These are phyloP conservation scores for Phytophthora hibernalis DNA, from an alignment of 352 stramenopile species.

Conservation along the genomic window DNA sequence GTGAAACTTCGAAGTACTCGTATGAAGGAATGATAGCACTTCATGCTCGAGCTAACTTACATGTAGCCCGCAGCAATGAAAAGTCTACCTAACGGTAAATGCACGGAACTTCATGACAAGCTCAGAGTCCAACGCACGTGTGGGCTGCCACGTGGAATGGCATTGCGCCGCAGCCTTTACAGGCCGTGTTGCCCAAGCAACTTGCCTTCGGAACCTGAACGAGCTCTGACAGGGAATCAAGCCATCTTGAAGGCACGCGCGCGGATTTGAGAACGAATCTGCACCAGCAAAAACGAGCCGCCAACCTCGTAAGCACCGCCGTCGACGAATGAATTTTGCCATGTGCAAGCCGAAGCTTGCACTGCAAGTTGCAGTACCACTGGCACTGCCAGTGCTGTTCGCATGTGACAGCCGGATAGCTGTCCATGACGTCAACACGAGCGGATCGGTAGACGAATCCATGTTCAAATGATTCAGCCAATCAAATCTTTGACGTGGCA, in stretches of 20 bases:
- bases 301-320: neutral
- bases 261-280: conserved; percentile 15
- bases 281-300: conserved; percentile 1
- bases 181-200: neutral
- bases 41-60: no score
- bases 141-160: neutral
- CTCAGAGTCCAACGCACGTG: neutral
- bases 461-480: neutral
- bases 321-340: neutral
- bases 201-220: neutral
- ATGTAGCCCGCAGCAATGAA: neutral
- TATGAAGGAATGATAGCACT: neutral
- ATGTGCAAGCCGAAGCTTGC: neutral
- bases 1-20: no score
- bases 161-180: neutral
- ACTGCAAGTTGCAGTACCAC: neutral
- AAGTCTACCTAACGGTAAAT: neutral
- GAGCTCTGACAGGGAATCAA: conserved; percentile 1
- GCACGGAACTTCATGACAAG: neutral
- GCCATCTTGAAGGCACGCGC: conserved; percentile 10
- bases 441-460: neutral
- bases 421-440: neutral
- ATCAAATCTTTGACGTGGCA: neutral
- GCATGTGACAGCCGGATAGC: neutral
- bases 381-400: neutral